Conservation (phyloP, 441 rosid species). For the Erodium trifolium region DNA sequence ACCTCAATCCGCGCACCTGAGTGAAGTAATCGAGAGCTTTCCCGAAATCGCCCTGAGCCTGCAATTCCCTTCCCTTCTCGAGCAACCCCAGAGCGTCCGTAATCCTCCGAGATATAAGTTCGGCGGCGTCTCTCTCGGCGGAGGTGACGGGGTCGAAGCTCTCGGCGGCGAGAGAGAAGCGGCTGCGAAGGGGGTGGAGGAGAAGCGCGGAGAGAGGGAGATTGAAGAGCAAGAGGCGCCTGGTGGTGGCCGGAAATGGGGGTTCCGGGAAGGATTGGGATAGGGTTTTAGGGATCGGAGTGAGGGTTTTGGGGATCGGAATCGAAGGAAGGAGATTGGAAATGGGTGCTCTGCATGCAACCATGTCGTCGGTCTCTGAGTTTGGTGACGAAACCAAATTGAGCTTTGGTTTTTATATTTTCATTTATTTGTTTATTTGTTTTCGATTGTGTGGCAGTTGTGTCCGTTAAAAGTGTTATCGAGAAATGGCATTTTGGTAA, state of each 20-base stretch:
- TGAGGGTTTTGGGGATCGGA: slow-evolving; percentile 14
- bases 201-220: slow-evolving; percentile 25
- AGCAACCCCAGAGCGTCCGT: slow-evolving; percentile 35
- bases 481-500: neutral
- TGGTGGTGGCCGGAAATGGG: slow-evolving; percentile 7
- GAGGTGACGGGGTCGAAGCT: slow-evolving; percentile 32
- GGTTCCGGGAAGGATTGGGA: slow-evolving; percentile 1
- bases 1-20: slow-evolving; percentile 20
- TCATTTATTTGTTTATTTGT: neutral
- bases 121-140: slow-evolving; percentile 31
- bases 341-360: slow-evolving; percentile 28
- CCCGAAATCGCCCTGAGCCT: slow-evolving; percentile 45
- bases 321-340: slow-evolving; percentile 22
- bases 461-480: neutral
- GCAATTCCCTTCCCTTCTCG: slow-evolving; percentile 41
- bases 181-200: neutral
- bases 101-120: slow-evolving; percentile 24
- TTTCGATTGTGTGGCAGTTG: slow-evolving; percentile 1
- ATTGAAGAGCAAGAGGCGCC: slow-evolving; percentile 35
- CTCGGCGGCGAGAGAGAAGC: slow-evolving; percentile 23
- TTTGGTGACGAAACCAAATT: neutral
- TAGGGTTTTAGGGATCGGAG: no score
- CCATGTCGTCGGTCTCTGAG: slow-evolving; percentile 15
- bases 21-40: slow-evolving; percentile 45
- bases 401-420: neutral